Base-by-base conservation (phyloP, 805 yeast genomes). In the Spencermartinsiella europaea region DNA sequence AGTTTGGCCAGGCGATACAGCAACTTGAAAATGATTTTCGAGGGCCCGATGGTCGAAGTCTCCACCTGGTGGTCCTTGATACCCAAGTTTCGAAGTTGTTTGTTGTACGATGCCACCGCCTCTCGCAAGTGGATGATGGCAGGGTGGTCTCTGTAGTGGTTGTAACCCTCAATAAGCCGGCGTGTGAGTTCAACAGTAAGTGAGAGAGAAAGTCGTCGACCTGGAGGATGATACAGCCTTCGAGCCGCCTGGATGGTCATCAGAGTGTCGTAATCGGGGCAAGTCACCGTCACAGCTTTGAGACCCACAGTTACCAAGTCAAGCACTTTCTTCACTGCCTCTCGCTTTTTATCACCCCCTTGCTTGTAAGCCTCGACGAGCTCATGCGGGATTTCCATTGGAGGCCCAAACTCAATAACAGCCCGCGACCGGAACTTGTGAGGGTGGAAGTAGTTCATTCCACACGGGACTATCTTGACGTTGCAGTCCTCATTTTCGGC, bases 391-490 rank as follows among this genome's bases (percentile, higher is more conserved):
- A 93, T 80, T 42, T 77, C 82, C 46, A 90, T 78, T 4, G 96
- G 96, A 46, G 80, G 75, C 14, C 99, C 99, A 67, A 90, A 91
- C 66, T 91, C 99, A 40, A 93, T 76, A 15, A 91, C 96, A 2
- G 96, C 97, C 57, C 99, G 76, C 4, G 96, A 87, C 65, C 99
- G 77, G 69, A 93, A 91, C 63, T 86, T 89, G 68, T 91, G 95
- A 3, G 96, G 91, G 61, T 87, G 95, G 75, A 91, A 91, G 67
- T 91, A 91, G 67, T 91, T 91, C 91, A 93, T 83, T 36, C 99
- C 99, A 62, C 96, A 89, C 3, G 98, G 98, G 12, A 93, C 95
- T 55, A 91, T 87, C 57, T 82, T 81, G 3, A 91, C 91, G 47
- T 82, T 81, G 49, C 85, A 80, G 38, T 77, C 75, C 0, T 93